phyloP scores from a whole-genome alignment of 139 green algal genomes.

The Tetradesmus lagerheimii region DNA sequence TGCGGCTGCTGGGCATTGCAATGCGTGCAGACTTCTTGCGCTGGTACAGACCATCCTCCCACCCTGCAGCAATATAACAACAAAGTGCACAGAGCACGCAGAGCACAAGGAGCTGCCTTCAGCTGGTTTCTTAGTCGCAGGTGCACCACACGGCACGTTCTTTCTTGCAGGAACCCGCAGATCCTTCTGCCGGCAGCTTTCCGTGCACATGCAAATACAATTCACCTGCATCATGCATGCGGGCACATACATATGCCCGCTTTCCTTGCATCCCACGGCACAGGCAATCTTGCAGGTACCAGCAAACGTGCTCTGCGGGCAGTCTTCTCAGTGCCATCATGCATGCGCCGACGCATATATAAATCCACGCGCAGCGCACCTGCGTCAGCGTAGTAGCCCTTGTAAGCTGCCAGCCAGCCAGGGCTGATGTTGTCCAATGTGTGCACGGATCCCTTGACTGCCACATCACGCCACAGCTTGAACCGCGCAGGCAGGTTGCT shows the following conservation, averaged over 20 bases:
- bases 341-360: no score
- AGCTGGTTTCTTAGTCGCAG: no score
- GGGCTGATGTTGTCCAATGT: conserved; percentile 12
- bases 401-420: conserved; percentile 38
- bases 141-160: no score
- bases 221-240: no score
- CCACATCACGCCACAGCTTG: conserved; percentile 23
- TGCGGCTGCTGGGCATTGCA: neutral
- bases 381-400: conserved; percentile 26
- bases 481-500: conserved; percentile 25
- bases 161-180: no score
- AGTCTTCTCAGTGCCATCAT: no score
- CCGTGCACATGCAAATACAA: no score
- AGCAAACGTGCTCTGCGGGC: no score
- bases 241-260: no score
- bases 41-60: conserved; percentile 13
- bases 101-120: neutral
- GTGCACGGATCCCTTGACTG: neutral
- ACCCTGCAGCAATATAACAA: neutral
- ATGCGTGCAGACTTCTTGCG: neutral
- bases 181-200: no score
- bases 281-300: no score
- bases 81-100: neutral
- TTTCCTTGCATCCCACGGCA: no score
- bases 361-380: neutral